Base-by-base conservation (phyloP, 129 eudicot species). In the Flaveria linearis region DNA sequence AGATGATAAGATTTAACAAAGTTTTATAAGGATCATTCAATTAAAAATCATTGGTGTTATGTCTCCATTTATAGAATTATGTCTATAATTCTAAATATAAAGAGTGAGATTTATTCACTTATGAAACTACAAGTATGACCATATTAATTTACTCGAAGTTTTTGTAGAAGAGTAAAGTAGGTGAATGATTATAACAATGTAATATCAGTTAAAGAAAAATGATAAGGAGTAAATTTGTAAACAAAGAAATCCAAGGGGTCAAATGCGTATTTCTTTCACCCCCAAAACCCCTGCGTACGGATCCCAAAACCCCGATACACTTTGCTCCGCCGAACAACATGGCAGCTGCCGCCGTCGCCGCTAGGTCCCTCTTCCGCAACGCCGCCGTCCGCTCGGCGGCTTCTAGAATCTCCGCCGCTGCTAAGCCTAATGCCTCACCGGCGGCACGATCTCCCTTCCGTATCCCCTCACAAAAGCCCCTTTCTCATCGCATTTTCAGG, bases 401-500 rank as follows among this genome's bases (percentile, higher is more conserved):
- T 18, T 68, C 84, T 9, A 80, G 81, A 79, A 45, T 85, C 66
- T 58, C 83, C 46, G 76, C 86, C 60, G 87, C 77, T 6, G 55
- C 82, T 41, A 90, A 86, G 72, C 84, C 96, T 13, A 88, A 60
- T 64, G 81, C 85, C 10, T 14, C 95, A 9, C 72, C 84, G 45
- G 67, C 88, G 10, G 18, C 90, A 3, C 78, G 84, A 13, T 85
- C 96, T 18, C 76, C 97, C 15, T 89, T 92, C 74, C 90, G 89
- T 50, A 43, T 81, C 70, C 83, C 96, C 61, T 64, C 92, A 14
- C 91, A 83, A 12, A 87, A 82, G 6, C 89, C 92, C 69, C 84
- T 86, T 52, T 77, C 96, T 36, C 85, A 88, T 72, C 93, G 89
- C 84, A 76, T 92, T 76, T 85, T 92, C 88, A 92, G 97, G 97